Evolutionary conservation across 1,284 basidiomycete species (phyloP).

Genomic region (Inonotus obliquus): DNA sequence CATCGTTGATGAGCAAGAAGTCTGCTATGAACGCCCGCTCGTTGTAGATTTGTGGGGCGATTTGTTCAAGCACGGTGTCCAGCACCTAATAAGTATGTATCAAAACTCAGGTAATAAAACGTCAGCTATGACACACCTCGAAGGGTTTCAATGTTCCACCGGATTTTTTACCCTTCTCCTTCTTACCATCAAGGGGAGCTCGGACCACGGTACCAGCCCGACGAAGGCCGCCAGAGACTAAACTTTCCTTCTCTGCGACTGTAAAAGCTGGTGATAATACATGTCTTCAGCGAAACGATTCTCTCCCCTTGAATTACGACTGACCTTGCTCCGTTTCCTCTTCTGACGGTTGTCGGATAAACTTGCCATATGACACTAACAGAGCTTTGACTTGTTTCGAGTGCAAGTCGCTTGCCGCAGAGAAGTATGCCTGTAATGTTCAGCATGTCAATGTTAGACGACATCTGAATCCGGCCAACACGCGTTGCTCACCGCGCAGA

Average conservation of each 20-base stretch:
- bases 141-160: slow-evolving; percentile 61
- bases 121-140: slow-evolving; percentile 45
- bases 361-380: slow-evolving; percentile 53
- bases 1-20: slow-evolving; percentile 89
- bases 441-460: neutral
- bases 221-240: slow-evolving; percentile 54
- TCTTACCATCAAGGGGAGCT: slow-evolving; percentile 57
- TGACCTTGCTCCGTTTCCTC: slow-evolving; percentile 68
- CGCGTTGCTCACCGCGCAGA: slow-evolving; percentile 70
- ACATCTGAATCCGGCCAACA: slow-evolving; percentile 1
- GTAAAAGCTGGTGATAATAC: slow-evolving; percentile 35
- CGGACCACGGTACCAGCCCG: slow-evolving; percentile 74
- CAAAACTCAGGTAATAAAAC: neutral
- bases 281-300: neutral
- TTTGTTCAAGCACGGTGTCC: slow-evolving; percentile 67
- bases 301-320: neutral
- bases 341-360: slow-evolving; percentile 63
- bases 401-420: slow-evolving; percentile 77
- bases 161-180: slow-evolving; percentile 42
- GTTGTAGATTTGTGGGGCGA: slow-evolving; percentile 71
- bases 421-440: slow-evolving; percentile 74
- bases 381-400: slow-evolving; percentile 73
- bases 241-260: slow-evolving; percentile 35
- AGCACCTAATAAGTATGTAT: slow-evolving; percentile 53
- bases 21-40: slow-evolving; percentile 90